Base-by-base conservation (phyloP, 2,329 filamentous ascomycete species). In the Colletotrichum karsti region DNA sequence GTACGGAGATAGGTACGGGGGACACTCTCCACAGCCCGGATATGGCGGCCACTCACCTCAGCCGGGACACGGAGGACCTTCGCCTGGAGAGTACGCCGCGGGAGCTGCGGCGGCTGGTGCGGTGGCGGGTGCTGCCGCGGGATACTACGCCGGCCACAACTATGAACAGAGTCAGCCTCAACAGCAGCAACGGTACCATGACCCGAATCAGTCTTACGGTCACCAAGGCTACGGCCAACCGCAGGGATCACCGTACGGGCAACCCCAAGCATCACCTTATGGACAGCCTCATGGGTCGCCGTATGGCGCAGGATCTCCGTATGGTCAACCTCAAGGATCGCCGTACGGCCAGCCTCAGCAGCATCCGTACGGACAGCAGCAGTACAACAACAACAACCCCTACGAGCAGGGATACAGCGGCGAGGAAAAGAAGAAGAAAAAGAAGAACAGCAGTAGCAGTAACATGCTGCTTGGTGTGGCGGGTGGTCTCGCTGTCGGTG, bases 401-500 rank as follows among this genome's bases (percentile, higher is more conserved):
- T 69, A 62, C 15, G 62, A 69, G 6, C 64, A 72, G 12, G 51
- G 42, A 2, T 65, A 73, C 39, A 26, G 39, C 33, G 59, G 61
- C 30, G 41, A 67, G 42, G 53, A 55, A 55, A 63, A 63, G 10
- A 50, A 78, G 61, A 76, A 82, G 46, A 74, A 80, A 69, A 77
- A 81, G 71, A 76, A 78, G 60, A 78, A 79, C 51, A 81, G 82
- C 53, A 82, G 84, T 26, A 82, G 81, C 60, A 83, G 84, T 37
- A 84, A 85, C 72, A 81, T 88, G 73, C 75, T 90, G 20, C 79
- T 87, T 39, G 88, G 84, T 22, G 89, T 85, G 58, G 85, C 86
- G 6, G 89, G 83, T 46, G 89, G 89, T 74, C 69, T 90, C 28
- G 88, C 87, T 1, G 79, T 84, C 8, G 87, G 87, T 69, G 85